Conservation (phyloP, 306 rosid genomes). For the Malus sylvestris region DNA sequence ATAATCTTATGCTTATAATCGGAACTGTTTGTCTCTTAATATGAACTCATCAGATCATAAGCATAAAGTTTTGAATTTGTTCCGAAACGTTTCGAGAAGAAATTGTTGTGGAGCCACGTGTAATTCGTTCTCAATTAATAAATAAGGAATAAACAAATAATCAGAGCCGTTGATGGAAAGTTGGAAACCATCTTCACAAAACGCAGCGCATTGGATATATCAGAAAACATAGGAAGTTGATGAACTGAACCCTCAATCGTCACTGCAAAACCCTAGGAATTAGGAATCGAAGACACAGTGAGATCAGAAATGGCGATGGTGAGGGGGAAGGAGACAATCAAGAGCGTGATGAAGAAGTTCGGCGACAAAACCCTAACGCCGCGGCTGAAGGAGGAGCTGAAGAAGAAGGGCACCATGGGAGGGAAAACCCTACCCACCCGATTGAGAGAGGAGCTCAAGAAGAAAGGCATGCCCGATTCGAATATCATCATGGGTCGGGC, state of each 20-base stretch:
- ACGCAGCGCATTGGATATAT: background rate
- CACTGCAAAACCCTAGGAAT: background rate
- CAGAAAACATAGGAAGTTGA: background rate
- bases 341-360: constrained; percentile 56
- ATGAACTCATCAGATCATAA: rapidly evolving
- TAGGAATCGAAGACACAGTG: background rate
- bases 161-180: background rate
- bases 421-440: constrained; percentile 56
- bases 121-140: background rate
- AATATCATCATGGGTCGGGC: constrained; percentile 82
- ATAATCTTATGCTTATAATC: no score
- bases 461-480: constrained; percentile 55
- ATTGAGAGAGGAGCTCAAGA: constrained; percentile 49
- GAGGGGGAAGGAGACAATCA: constrained; percentile 81
- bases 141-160: background rate
- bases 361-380: constrained; percentile 58
- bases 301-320: constrained; percentile 45
- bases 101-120: background rate
- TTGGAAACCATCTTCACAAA: background rate
- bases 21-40: no score
- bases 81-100: no score
- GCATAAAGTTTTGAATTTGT: no score
- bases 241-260: background rate
- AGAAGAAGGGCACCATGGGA: constrained; percentile 39
- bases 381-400: constrained; percentile 48